Base-by-base conservation (phyloP, 192 early-diverging fungal genomes). In the Spizellomyces punctatus region DNA sequence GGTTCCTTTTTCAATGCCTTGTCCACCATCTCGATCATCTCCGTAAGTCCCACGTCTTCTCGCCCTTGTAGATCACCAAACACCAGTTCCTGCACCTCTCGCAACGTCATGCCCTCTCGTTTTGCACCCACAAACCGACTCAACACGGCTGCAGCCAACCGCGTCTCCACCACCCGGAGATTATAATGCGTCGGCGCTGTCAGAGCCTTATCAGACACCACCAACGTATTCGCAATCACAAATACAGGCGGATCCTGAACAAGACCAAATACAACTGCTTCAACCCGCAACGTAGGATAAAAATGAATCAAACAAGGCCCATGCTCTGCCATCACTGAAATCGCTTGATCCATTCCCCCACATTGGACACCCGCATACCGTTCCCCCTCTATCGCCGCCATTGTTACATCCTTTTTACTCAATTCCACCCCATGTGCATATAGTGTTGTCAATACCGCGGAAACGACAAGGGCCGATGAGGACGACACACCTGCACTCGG, bases 121-220 rank as follows among this genome's bases (percentile, higher is more conserved):
- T 61, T 21, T 6, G 22, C 49, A 55, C 27, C 27, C 17, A 69
- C 8, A 27, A 64, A 12, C 55, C 69, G 67, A 67, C 21, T 44
- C 5, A 82, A 60, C 45, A 92, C 78, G 12, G 88, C 77, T 5
- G 92, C 90, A 10, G 89, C 94, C 4, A 95, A 73, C 17, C 93
- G 89, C 9, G 92, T 94, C 71, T 98, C 96, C 17, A 96, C 91
- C 0, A 96, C 96, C 42, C 96, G 89, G 14, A 96, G 78, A 78
- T 98, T 98, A 79, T 98, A 98, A 77, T 93, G 87, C 6, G 83
- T 88, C 6, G 95, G 93, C 2, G 91, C 95, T 8, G 93, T 95
- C 5, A 91, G 88, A 46, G 88, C 85, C 77, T 98, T 98, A 72
- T 98, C 92, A 9, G 92, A 84, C 0, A 86, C 88, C 0, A 95